Evolutionary conservation across 441 rosid species (phyloP).

Genomic region (Viola pubescens): DNA sequence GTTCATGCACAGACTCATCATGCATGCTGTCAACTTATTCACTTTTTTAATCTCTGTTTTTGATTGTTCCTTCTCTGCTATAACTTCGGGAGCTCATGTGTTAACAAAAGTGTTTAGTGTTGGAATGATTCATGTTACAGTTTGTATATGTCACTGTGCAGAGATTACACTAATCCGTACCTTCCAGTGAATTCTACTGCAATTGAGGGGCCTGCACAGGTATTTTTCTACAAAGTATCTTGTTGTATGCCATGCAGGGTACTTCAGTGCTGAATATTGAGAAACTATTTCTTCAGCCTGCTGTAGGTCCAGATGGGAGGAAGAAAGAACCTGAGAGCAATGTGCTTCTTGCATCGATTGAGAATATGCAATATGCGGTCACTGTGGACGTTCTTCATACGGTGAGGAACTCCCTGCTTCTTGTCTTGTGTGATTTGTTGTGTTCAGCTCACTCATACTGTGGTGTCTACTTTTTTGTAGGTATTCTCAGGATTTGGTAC

Average conservation of each 20-base stretch:
- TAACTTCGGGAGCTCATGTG: slow-evolving; percentile 8
- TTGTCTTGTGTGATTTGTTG: not conserved
- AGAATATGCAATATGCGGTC: slow-evolving; percentile 98
- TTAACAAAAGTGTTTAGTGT: slow-evolving; percentile 2
- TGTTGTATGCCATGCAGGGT: not conserved
- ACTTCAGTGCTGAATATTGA: slow-evolving; percentile 9
- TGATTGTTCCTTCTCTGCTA: not conserved
- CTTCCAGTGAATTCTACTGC: slow-evolving; percentile 98
- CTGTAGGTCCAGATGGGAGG: slow-evolving; percentile 87
- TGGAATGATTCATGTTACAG: slow-evolving; percentile 3
- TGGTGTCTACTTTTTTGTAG: slow-evolving; percentile 27
- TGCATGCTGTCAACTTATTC: not conserved
- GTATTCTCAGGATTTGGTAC: slow-evolving; percentile 91
- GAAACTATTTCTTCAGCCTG: slow-evolving; percentile 45
- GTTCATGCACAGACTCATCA: not conserved
- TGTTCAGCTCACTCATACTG: slow-evolving; percentile 2
- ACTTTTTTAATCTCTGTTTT: not conserved
- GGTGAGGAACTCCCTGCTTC: slow-evolving; percentile 35
- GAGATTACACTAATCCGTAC: slow-evolving; percentile 96
- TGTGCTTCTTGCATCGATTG: slow-evolving; percentile 89
- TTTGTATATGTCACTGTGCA: slow-evolving; percentile 26
- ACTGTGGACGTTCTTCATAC: slow-evolving; percentile 88
- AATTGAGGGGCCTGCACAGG: slow-evolving; percentile 84
- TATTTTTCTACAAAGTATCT: slow-evolving; percentile 13
- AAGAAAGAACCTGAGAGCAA: slow-evolving; percentile 87